Percentiles rank a stretch among this genome's conserved stretches.
These are phyloP conservation scores for Sapria himalayana DNA, from an alignment of 345 rosid species.

Conservation along the genomic window DNA sequence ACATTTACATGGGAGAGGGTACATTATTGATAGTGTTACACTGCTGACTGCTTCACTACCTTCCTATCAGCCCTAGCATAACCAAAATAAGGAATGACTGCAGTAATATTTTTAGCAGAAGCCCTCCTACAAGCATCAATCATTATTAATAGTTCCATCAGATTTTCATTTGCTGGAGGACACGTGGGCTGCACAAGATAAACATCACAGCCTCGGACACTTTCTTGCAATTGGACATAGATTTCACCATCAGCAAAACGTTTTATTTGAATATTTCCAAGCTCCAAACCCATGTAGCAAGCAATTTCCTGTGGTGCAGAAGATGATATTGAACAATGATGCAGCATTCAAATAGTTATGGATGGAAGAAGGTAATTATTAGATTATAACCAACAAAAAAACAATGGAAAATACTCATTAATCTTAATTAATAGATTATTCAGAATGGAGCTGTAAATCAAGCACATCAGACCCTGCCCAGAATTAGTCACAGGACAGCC, in stretches of 20 bases:
- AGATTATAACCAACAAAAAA: too few relatives aligned
- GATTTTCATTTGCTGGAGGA: constrained; percentile 95
- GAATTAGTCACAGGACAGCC: too few relatives aligned
- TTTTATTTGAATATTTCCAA: constrained; percentile 76
- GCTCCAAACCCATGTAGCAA: constrained; percentile 85
- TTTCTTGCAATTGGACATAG: constrained; percentile 88
- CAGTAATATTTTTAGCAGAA: constrained; percentile 76
- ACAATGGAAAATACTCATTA: too few relatives aligned
- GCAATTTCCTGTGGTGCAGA: constrained; percentile 82
- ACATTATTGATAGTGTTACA: too few relatives aligned
- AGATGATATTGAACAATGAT: too few relatives aligned
- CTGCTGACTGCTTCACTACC: too few relatives aligned
- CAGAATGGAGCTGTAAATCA: too few relatives aligned
- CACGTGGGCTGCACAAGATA: constrained; percentile 90
- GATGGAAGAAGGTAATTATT: too few relatives aligned
- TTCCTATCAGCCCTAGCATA: constrained; percentile 96
- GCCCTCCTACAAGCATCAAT: constrained; percentile 95
- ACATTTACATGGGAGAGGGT: not conserved
- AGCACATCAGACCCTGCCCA: too few relatives aligned
- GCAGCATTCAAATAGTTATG: too few relatives aligned
- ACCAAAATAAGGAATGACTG: constrained; percentile 93
- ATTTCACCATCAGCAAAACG: constrained; percentile 95
- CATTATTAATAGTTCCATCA: constrained; percentile 92
- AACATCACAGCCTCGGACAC: constrained; percentile 98
- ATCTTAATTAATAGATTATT: too few relatives aligned